Evolutionary conservation across 306 rosid genomes (phyloP).

Genomic region (Hylodesmum podocarpum): DNA sequence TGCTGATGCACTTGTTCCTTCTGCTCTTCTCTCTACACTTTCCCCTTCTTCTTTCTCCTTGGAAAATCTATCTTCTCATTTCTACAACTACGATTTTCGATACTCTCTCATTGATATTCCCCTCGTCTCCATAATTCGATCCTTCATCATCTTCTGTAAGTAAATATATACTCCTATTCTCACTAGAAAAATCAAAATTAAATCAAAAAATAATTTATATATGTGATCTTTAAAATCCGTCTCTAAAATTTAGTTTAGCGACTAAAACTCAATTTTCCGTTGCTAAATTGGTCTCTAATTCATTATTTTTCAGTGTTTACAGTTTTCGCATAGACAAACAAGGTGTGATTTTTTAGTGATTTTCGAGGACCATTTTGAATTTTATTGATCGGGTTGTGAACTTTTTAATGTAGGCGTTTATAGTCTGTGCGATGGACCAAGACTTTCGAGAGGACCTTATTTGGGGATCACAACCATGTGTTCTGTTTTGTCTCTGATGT

Average conservation of each 20-base stretch:
- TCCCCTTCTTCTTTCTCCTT: slow-evolving; percentile 51
- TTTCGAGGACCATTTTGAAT: slow-evolving; percentile 30
- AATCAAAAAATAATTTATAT: not conserved
- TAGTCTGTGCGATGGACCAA: slow-evolving; percentile 84
- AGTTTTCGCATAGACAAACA: not conserved
- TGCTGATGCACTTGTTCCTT: slow-evolving; percentile 76
- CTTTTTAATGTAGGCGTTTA: slow-evolving; percentile 63
- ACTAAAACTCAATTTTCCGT: not conserved
- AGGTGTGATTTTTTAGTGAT: not conserved
- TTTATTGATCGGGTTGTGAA: not conserved
- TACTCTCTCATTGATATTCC: slow-evolving; percentile 90
- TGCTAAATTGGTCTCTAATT: not conserved
- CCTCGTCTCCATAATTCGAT: slow-evolving; percentile 68
- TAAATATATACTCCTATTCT: not conserved
- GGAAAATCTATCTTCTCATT: slow-evolving; percentile 57
- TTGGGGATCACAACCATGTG: slow-evolving; percentile 80
- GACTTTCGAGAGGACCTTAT: slow-evolving; percentile 80
- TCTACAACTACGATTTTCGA: slow-evolving; percentile 75
- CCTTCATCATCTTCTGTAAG: slow-evolving; percentile 88
- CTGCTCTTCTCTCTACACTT: slow-evolving; percentile 69
- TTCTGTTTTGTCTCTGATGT: slow-evolving; percentile 65
- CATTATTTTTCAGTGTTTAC: too few species aligned
- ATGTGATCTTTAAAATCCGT: too few species aligned
- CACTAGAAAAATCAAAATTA: not conserved
- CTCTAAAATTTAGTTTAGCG: too few species aligned